Base-by-base conservation (phyloP, 2,329 filamentous ascomycete species). In the Exophiala oligosperma region DNA sequence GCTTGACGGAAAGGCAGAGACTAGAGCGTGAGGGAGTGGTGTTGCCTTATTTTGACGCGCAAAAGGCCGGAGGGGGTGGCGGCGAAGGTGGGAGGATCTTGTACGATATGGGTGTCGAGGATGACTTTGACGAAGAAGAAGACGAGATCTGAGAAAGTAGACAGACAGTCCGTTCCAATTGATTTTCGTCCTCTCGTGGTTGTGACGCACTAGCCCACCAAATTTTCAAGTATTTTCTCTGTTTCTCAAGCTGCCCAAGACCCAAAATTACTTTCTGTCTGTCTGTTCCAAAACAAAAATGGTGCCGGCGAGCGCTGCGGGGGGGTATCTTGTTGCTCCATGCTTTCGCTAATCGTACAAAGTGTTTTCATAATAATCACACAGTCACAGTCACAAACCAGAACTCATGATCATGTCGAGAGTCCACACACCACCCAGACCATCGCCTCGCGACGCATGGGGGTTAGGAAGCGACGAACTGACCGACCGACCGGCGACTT, bases 61-160 rank as follows among this genome's bases (percentile, higher is more conserved):
- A 99, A 80, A 90, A 86, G 53, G 88, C 88, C 49, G 82, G 86
- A 52, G 82, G 86, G 51, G 88, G 86, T 1, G 84, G 82, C 3
- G 92, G 92, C 0, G 91, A 96, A 68, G 93, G 94, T 3, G 94
- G 94, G 0, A 83, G 93, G 60, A 99, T 99, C 64, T 71, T 99
- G 69, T 99, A 99, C 72, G 93, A 97, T 67, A 96, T 97, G 90
- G 93, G 92, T 1, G 84, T 86, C 62, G 94, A 97, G 76, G 94
- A 99, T 74, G 92, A 97, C 72, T 97, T 97, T 76, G 92, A 96
- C 67, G 92, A 96, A 59, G 92, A 96, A 70, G 92, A 97, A 69
- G 92, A 97, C 75, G 92, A 97, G 75, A 92, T 93, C 65, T 92
- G 71, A 74, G 32, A 17, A 17, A 28, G 26, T 28, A 4, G 7